Evolutionary conservation across 495 filamentous ascomycete species (phyloP).

Genomic region (Amniculicola lignicola): DNA sequence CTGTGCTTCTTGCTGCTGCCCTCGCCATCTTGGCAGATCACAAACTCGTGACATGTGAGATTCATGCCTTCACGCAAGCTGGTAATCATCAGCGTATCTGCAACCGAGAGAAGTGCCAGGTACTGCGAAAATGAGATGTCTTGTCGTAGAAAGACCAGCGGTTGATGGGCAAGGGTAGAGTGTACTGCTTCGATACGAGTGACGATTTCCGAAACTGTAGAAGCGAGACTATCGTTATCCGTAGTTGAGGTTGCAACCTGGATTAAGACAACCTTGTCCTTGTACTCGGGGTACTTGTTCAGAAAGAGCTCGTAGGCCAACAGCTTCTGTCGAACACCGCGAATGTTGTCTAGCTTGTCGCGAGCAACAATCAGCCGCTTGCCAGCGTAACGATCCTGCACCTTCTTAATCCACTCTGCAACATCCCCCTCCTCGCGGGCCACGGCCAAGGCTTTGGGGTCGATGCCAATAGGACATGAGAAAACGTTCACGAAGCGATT

Average conservation of each 20-base stretch:
- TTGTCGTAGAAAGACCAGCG: constrained; percentile 90
- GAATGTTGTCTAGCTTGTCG: constrained; percentile 87
- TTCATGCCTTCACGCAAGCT: constrained; percentile 96
- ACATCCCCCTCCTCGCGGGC: constrained; percentile 73
- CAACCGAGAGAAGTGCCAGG: constrained; percentile 79
- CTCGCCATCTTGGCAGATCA: constrained; percentile 89
- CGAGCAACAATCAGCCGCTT: constrained; percentile 88
- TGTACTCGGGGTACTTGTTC: constrained; percentile 86
- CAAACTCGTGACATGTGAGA: constrained; percentile 84
- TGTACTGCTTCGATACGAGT: constrained; percentile 86
- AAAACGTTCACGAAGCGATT: constrained; percentile 86
- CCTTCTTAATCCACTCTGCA: constrained; percentile 69
- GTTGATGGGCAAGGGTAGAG: constrained; percentile 83
- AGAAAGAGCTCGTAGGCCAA: constrained; percentile 91
- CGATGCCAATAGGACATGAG: constrained; percentile 74
- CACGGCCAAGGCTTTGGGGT: constrained; percentile 68
- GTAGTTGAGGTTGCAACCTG: constrained; percentile 88
- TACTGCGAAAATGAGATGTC: constrained; percentile 89
- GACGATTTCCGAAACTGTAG: constrained; percentile 85
- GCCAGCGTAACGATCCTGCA: constrained; percentile 73
- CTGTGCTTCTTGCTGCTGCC: constrained; percentile 71
- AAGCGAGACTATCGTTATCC: constrained; percentile 80
- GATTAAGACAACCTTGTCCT: constrained; percentile 80
- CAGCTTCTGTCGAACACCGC: constrained; percentile 87
- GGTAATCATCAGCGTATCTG: constrained; percentile 87